Evolutionary conservation across 805 yeast species (phyloP).

Genomic region (Metschnikowia arizonensis): DNA sequence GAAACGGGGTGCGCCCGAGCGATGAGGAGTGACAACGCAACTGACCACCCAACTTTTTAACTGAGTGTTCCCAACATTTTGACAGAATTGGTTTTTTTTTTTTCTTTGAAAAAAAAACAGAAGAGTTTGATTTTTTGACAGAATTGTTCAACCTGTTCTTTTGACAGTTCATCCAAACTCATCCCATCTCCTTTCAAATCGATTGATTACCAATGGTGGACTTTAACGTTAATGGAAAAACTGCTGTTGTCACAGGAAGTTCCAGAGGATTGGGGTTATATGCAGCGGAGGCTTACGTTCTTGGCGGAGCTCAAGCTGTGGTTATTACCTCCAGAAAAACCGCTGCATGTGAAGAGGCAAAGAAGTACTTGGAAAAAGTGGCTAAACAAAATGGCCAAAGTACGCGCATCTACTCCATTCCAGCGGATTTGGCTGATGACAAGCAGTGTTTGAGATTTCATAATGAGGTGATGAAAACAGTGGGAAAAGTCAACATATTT

Average conservation of each 20-base stretch:
- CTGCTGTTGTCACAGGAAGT: conserved; percentile 69
- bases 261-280: conserved; percentile 70
- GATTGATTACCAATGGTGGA: conserved; percentile 32
- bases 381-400: conserved; percentile 32
- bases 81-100: too few relatives aligned
- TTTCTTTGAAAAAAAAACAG: too few relatives aligned
- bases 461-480: conserved; percentile 36
- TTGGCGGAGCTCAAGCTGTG: conserved; percentile 58
- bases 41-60: too few relatives aligned
- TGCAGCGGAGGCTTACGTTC: conserved; percentile 61
- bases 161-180: too few relatives aligned
- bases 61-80: too few relatives aligned
- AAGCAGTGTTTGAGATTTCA: conserved; percentile 45
- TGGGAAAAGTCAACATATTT: conserved; percentile 53
- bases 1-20: too few relatives aligned
- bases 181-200: background rate
- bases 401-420: conserved; percentile 39
- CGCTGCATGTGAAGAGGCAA: conserved; percentile 59
- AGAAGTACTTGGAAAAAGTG: conserved; percentile 32
- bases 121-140: too few relatives aligned
- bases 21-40: too few relatives aligned
- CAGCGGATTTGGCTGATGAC: conserved; percentile 54
- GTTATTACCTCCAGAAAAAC: conserved; percentile 63
- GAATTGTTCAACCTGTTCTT: too few relatives aligned
- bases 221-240: conserved; percentile 53